These are phyloP conservation scores for Nitzschia sp. DNA, from an alignment of 108 stramenopile genomes.

Conservation along the genomic window DNA sequence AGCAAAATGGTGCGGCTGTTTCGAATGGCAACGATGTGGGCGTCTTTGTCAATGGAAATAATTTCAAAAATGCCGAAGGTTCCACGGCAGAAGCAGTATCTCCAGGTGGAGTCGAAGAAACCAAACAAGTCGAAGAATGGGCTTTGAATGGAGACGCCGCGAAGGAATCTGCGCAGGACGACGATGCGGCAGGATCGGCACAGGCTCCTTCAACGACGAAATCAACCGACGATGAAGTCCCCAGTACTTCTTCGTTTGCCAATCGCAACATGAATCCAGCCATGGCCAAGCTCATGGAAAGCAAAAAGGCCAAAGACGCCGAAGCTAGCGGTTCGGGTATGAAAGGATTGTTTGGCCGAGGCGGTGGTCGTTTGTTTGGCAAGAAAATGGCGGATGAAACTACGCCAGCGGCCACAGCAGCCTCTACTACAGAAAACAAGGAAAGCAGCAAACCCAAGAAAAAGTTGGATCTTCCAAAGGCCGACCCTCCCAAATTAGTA, in stretches of 20 bases:
- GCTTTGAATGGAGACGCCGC: no score
- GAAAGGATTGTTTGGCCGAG: background rate
- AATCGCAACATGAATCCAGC: slow-evolving; percentile 17
- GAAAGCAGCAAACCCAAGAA: slow-evolving; percentile 1
- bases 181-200: background rate
- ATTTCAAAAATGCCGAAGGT: no score
- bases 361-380: background rate
- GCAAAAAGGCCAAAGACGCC: background rate
- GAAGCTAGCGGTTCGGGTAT: background rate
- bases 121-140: no score
- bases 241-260: background rate
- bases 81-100: no score
- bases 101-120: background rate
- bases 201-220: background rate
- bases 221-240: background rate
- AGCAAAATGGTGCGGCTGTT: no score
- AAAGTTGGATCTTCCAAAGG: slow-evolving; percentile 11
- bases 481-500: slow-evolving; percentile 28
- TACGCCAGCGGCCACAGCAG: background rate
- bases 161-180: background rate
- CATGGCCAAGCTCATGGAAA: slow-evolving; percentile 11
- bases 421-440: slow-evolving; percentile 1
- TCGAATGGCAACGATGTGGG: no score
- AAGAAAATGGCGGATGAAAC: no score
- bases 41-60: no score